Base-by-base conservation (phyloP, 768 basidiomycete species). In the Tulasnella sp. region DNA sequence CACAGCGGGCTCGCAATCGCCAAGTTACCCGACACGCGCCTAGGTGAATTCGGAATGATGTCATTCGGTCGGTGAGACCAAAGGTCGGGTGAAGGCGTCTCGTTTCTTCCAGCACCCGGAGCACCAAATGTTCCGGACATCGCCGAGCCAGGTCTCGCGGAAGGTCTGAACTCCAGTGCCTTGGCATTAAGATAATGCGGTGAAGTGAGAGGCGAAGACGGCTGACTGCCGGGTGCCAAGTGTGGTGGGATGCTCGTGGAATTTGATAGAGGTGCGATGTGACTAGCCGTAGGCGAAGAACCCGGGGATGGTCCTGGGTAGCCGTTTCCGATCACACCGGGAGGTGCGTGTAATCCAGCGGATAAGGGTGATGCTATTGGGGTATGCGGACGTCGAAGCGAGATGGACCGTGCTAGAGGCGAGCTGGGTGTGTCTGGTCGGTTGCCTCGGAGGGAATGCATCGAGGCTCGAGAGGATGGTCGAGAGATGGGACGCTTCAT, bases 1-100 rank as follows among this genome's bases (percentile, higher is more conserved):
- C 93, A 86, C 31, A 97, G 86, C 5, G 96, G 96, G 0, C 94
- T 92, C 9, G 95, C 95, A 77, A 97, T 96, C 42, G 95, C 95
- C 11, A 97, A 87, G 81, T 94, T 97, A 2, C 82, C 82, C 14
- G 79, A 79, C 1, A 80, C 81, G 12, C 83, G 79, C 14, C 77
- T 69, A 19, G 76, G 68, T 9, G 77, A 78, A 37, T 67, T 49
- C 12, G 17, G 92, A 92, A 0, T 90, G 88, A 0, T 89, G 58
- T 70, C 49, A 79, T 79, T 25, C 78, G 39, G 87, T 87, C 52
- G 88, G 82, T 93, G 93, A 2, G 93, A 89, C 94, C 95, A 97
- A 73, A 94, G 82, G 85, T 96, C 95, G 15, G 93, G 93, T 8
- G 93, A 93, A n/a, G 93, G 91, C 0, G 93, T 93, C 77, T 94